Base-by-base conservation (phyloP, 768 basidiomycete species). In the Pulveroboletus sp. region DNA sequence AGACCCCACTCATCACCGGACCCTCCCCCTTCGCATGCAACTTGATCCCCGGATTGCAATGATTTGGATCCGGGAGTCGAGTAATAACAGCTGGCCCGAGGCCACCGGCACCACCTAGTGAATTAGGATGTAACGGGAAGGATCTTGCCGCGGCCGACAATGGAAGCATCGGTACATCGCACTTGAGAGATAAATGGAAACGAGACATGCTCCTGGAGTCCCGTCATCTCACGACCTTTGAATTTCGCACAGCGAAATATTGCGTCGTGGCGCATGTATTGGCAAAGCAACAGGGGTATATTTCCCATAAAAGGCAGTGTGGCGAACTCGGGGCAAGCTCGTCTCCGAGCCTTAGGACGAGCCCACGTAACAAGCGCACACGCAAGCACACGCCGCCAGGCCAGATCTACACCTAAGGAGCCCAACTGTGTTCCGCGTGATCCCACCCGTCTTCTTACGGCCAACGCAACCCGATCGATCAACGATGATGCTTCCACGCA, bases 291-390 rank as follows among this genome's bases (percentile, higher is more conserved):
- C 44, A 54, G 55, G 55, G 55, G 55, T 3, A 1, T 43, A 40
- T 59, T 49, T 26, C 3, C 51, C 44, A 48, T 48, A 43, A 54
- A 41, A 22, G 37, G 48, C 8, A n/a, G n/a, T n/a, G n/a, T n/a
- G n/a, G n/a, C n/a, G n/a, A n/a, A n/a, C n/a, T n/a, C n/a, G n/a
- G n/a, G n/a, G n/a, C n/a, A n/a, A n/a, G n/a, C n/a, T n/a, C n/a
- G n/a, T n/a, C n/a, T n/a, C n/a, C n/a, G n/a, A n/a, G n/a, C n/a
- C n/a, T n/a, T n/a, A n/a, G n/a, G n/a, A n/a, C n/a, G n/a, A n/a
- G n/a, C n/a, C n/a, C n/a, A n/a, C n/a, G n/a, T n/a, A n/a, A n/a
- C n/a, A n/a, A n/a, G n/a, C n/a, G n/a, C n/a, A n/a, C n/a, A n/a
- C n/a, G n/a, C n/a, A n/a, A n/a, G n/a, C n/a, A n/a, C n/a, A n/a